Percentiles rank a stretch among this genome's conserved stretches.
Evolutionary conservation across 192 early-diverging fungal species (phyloP).

Genomic region (Funneliformis geosporum): DNA sequence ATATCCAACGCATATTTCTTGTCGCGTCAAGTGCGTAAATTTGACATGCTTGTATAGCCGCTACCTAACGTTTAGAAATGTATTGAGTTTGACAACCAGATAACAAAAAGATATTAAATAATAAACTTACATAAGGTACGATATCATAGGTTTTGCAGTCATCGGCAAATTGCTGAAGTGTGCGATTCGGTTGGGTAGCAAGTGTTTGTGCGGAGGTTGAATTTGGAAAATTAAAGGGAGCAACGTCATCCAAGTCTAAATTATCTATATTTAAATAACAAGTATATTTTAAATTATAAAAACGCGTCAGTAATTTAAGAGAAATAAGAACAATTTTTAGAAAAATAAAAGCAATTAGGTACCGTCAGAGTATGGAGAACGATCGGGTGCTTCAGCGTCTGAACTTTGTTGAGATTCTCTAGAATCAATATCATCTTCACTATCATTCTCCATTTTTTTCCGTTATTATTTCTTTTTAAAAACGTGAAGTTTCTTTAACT

Average conservation of each 20-base stretch:
- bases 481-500: no score
- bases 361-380: constrained; percentile 2
- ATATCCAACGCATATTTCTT: constrained; percentile 75
- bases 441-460: constrained; percentile 5
- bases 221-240: background rate
- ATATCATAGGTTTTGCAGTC: constrained; percentile 50
- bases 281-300: background rate
- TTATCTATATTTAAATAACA: background rate
- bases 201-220: background rate
- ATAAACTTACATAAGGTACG: constrained; percentile 41
- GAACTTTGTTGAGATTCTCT: constrained; percentile 22
- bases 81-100: background rate
- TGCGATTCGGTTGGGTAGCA: background rate
- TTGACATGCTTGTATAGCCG: constrained; percentile 65
- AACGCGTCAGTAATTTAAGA: background rate
- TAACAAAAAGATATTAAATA: no score
- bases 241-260: background rate
- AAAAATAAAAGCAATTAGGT: background rate
- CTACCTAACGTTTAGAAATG: constrained; percentile 40
- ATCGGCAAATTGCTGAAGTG: constrained; percentile 40
- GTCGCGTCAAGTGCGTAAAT: constrained; percentile 72
- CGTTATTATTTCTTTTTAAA: background rate
- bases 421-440: constrained; percentile 6
- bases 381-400: background rate
- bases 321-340: no score